A percentile compares a stretch with the other conserved stretches of the same genome.
phyloP scores from a whole-genome alignment of 2,329 filamentous ascomycete genomes.

The Westerdykella ornata region DNA sequence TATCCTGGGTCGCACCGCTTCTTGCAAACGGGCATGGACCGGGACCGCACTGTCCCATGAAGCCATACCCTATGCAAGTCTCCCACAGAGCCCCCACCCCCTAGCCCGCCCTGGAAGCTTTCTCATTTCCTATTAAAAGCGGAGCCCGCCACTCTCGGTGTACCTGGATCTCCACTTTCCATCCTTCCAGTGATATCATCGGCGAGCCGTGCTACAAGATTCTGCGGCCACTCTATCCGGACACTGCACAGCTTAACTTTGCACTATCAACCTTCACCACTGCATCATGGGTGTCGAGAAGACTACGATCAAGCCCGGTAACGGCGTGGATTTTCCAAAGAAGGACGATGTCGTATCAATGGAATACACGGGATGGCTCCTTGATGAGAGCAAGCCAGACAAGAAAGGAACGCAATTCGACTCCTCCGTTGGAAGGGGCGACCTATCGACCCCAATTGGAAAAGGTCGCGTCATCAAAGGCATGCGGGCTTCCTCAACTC shows the following conservation, averaged over 20 bases:
- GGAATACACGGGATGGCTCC: conserved; percentile 81
- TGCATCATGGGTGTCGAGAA: conserved; percentile 58
- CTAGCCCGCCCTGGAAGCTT: conserved; percentile 10
- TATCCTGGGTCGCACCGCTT: no score
- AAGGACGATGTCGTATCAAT: conserved; percentile 71
- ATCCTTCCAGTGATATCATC: not conserved
- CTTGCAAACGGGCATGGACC: no score
- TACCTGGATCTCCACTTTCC: not conserved
- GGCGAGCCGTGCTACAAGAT: not conserved
- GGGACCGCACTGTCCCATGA: no score
- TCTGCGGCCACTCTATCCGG: not conserved
- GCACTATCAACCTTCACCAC: conserved; percentile 1
- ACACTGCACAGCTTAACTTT: conserved; percentile 1
- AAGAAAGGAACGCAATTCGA: conserved; percentile 75
- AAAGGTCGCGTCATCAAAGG: conserved; percentile 80
- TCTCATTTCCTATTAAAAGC: conserved; percentile 17
- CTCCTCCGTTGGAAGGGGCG: conserved; percentile 68
- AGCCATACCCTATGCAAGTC: no score
- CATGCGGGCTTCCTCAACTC: conserved; percentile 38
- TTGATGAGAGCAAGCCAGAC: conserved; percentile 55
- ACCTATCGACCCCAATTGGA: conserved; percentile 74
- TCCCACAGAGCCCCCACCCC: conserved; percentile 17
- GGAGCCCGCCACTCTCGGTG: conserved; percentile 7
- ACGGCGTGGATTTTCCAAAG: conserved; percentile 53
- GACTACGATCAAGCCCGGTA: conserved; percentile 56